Conservation (phyloP, 2,329 filamentous ascomycete species). For the Amphichorda felina region DNA sequence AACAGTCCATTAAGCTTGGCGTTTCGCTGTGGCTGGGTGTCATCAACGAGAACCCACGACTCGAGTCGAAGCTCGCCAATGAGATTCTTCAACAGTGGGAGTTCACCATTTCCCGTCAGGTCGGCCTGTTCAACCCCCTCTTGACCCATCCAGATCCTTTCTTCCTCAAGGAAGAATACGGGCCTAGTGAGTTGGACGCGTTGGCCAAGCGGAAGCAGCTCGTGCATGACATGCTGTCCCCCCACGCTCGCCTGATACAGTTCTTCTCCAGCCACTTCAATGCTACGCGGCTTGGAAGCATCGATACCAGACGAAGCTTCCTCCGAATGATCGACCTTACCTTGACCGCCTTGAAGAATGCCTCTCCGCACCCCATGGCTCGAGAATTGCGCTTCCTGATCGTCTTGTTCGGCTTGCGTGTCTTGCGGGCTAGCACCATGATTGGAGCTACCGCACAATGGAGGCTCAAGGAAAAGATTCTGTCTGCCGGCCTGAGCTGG, state of each 20-base stretch:
- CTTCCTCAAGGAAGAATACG: slow-evolving; percentile 82
- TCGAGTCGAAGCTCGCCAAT: slow-evolving; percentile 75
- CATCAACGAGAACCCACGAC: slow-evolving; percentile 85
- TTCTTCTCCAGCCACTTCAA: slow-evolving; percentile 94
- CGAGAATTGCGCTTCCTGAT: slow-evolving; percentile 88
- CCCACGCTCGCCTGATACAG: slow-evolving; percentile 74
- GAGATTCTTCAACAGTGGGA: slow-evolving; percentile 92
- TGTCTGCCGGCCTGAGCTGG: slow-evolving; percentile 82
- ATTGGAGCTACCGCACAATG: slow-evolving; percentile 55
- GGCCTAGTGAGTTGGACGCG: slow-evolving; percentile 71
- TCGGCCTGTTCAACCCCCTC: slow-evolving; percentile 68
- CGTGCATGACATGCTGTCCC: slow-evolving; percentile 73
- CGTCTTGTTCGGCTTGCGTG: slow-evolving; percentile 67
- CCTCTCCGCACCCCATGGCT: slow-evolving; percentile 71
- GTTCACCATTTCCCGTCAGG: slow-evolving; percentile 60
- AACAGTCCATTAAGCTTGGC: slow-evolving; percentile 89
- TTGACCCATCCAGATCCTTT: slow-evolving; percentile 78
- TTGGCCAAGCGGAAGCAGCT: slow-evolving; percentile 65
- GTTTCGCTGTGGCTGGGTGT: slow-evolving; percentile 94
- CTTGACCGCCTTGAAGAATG: slow-evolving; percentile 58
- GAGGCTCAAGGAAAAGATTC: slow-evolving; percentile 77
- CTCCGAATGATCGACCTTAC: slow-evolving; percentile 70
- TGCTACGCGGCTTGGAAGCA: slow-evolving; percentile 74
- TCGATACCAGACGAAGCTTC: slow-evolving; percentile 73
- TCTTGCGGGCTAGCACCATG: slow-evolving; percentile 62